phyloP scores from a whole-genome alignment of 768 basidiomycete genomes.

The Naganishia kalamii region DNA sequence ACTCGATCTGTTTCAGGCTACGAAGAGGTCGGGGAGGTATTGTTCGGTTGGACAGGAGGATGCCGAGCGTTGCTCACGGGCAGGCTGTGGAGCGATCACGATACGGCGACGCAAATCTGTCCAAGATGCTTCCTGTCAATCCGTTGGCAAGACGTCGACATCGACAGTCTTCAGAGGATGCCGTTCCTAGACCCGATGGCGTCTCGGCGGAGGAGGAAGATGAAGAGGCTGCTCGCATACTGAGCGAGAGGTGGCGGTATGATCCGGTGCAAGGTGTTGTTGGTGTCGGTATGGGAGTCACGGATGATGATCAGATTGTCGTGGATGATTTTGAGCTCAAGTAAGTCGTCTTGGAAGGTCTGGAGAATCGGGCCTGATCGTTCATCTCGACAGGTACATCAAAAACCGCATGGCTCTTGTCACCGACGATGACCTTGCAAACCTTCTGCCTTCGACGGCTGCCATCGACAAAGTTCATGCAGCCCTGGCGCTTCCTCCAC shows the following conservation, averaged over 20 bases:
- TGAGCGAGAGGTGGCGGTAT: conserved; percentile 47
- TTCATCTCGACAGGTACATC: conserved; percentile 30
- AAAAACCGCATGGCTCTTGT: conserved; percentile 35
- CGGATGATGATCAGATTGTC: conserved; percentile 44
- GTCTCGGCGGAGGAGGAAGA: conserved; percentile 20
- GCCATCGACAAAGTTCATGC: conserved; percentile 28
- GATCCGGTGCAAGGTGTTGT: conserved; percentile 41
- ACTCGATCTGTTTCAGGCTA: conserved; percentile 55
- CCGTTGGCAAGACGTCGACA: conserved; percentile 1
- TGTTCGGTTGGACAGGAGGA: conserved; percentile 61
- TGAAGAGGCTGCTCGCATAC: conserved; percentile 32
- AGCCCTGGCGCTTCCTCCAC: conserved; percentile 22
- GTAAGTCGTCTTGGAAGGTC: conserved; percentile 11
- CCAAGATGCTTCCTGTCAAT: conserved; percentile 33
- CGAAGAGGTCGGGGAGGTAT: conserved; percentile 80
- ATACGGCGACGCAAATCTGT: conserved; percentile 1
- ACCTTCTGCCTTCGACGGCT: conserved; percentile 32
- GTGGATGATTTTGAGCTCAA: conserved; percentile 48
- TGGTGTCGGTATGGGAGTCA: conserved; percentile 44
- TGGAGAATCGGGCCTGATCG: too few relatives aligned
- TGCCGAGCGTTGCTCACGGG: conserved; percentile 23
- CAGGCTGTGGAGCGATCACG: conserved; percentile 12
- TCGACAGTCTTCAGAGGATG: neutral
- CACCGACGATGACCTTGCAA: conserved; percentile 32
- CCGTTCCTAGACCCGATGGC: neutral